A percentile compares a stretch with the other conserved stretches of the same genome.
These are phyloP conservation scores for Rutstroemia sp. DNA, from an alignment of 2,329 filamentous ascomycete species.

Conservation along the genomic window DNA sequence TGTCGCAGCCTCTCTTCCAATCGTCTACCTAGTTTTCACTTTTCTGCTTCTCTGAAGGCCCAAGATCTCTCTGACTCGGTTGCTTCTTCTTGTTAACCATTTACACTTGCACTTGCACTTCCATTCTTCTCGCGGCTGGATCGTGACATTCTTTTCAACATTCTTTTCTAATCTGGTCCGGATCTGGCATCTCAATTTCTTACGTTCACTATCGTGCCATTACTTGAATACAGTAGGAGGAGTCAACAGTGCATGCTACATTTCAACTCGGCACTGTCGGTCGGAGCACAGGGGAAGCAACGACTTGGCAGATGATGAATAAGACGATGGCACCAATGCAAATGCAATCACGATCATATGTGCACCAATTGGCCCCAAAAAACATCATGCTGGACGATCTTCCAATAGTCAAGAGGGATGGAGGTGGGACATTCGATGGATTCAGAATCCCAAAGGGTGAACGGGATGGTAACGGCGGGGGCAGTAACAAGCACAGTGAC, in stretches of 20 bases:
- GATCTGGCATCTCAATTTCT: slow-evolving; percentile 5
- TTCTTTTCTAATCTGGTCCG: slow-evolving; percentile 11
- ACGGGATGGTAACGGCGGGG: too few species aligned
- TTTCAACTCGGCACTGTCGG: slow-evolving; percentile 18
- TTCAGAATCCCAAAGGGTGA: not conserved
- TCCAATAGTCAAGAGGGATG: slow-evolving; percentile 6
- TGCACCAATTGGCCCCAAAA: slow-evolving; percentile 13
- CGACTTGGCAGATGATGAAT: slow-evolving; percentile 25
- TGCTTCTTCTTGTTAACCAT: slow-evolving; percentile 11
- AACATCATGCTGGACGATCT: slow-evolving; percentile 3
- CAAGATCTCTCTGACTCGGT: slow-evolving; percentile 16
- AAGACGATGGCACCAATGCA: slow-evolving; percentile 28
- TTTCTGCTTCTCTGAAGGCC: slow-evolving; percentile 3
- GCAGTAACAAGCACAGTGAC: slow-evolving; percentile 2
- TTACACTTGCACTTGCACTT: slow-evolving; percentile 16
- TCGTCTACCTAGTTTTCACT: slow-evolving; percentile 5
- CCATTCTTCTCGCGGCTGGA: slow-evolving; percentile 27
- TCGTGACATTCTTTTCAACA: slow-evolving; percentile 24
- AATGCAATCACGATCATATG: slow-evolving; percentile 13
- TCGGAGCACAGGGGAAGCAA: slow-evolving; percentile 15
- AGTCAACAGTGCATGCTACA: slow-evolving; percentile 18
- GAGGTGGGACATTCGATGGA: not conserved
- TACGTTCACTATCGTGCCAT: not conserved
- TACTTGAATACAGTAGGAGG: slow-evolving; percentile 7
- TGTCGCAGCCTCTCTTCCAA: slow-evolving; percentile 11